These are phyloP conservation scores for Talaromyces borbonicus DNA, from an alignment of 495 filamentous ascomycete genomes.

Conservation along the genomic window DNA sequence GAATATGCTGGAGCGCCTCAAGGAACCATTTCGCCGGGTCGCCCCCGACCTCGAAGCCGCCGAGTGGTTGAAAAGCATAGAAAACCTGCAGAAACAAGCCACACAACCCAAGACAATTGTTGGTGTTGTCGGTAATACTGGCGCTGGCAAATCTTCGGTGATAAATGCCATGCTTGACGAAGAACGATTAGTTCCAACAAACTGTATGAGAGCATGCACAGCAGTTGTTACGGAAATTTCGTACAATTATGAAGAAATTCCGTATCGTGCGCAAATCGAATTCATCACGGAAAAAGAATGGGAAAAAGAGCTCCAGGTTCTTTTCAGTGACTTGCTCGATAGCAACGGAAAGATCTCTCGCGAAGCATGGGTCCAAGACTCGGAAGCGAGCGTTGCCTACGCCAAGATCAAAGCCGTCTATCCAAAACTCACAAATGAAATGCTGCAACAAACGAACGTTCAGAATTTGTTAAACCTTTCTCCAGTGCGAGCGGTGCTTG, in stretches of 20 bases:
- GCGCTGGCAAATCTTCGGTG: slow-evolving; percentile 49
- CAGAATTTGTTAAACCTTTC: slow-evolving; percentile 18
- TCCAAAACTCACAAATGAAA: slow-evolving; percentile 42
- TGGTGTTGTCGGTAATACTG: slow-evolving; percentile 49
- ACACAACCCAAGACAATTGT: slow-evolving; percentile 34
- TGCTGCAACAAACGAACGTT: slow-evolving; percentile 27
- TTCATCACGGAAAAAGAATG: slow-evolving; percentile 51
- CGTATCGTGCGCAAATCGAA: slow-evolving; percentile 54
- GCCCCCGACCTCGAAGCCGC: not conserved
- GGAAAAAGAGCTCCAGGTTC: slow-evolving; percentile 39
- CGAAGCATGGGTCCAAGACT: slow-evolving; percentile 34
- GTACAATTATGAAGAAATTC: slow-evolving; percentile 42
- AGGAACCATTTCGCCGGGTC: not conserved
- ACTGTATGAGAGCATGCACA: slow-evolving; percentile 56
- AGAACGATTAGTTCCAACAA: slow-evolving; percentile 41
- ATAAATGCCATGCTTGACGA: slow-evolving; percentile 53
- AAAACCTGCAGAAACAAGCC: slow-evolving; percentile 21
- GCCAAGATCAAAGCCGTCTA: slow-evolving; percentile 59
- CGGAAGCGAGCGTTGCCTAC: slow-evolving; percentile 48
- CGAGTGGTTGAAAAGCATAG: slow-evolving; percentile 2
- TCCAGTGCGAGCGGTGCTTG: slow-evolving; percentile 36
- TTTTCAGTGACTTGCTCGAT: slow-evolving; percentile 45
- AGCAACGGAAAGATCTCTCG: slow-evolving; percentile 28
- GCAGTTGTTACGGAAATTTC: slow-evolving; percentile 58
- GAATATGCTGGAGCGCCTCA: slow-evolving; percentile 1